These are phyloP conservation scores for Ceratobasidium sp. DNA, from an alignment of 1,284 basidiomycete genomes.

Conservation along the genomic window DNA sequence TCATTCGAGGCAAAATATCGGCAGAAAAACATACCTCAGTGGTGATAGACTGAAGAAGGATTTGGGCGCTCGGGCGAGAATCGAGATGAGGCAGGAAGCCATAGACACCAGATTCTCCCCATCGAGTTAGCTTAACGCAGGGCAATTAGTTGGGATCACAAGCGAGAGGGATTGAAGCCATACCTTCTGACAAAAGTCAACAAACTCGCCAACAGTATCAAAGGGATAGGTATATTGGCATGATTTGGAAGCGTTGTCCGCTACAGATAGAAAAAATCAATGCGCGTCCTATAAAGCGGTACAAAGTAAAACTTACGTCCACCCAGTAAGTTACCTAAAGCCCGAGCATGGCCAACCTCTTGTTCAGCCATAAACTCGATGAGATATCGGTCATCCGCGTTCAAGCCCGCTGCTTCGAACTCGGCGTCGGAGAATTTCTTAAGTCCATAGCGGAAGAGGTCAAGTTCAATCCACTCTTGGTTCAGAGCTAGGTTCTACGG, in stretches of 20 bases:
- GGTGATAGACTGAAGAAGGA: constrained; percentile 72
- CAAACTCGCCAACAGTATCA: constrained; percentile 70
- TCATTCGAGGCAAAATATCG: neutral
- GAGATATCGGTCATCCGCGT: constrained; percentile 68
- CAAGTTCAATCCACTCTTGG: constrained; percentile 64
- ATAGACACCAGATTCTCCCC: constrained; percentile 74
- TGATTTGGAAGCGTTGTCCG: constrained; percentile 61
- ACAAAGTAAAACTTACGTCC: constrained; percentile 55
- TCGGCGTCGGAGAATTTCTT: constrained; percentile 68
- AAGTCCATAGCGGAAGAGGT: constrained; percentile 74
- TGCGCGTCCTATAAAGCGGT: neutral
- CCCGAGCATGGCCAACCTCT: constrained; percentile 68
- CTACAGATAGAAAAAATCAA: neutral
- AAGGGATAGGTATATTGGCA: constrained; percentile 76
- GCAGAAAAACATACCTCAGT: constrained; percentile 65
- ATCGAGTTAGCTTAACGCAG: constrained; percentile 61
- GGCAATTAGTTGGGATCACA: neutral
- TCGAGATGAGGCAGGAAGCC: constrained; percentile 75
- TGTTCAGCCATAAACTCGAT: constrained; percentile 73
- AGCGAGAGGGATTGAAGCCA: constrained; percentile 47
- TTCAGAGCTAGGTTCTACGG: constrained; percentile 65
- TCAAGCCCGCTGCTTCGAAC: constrained; percentile 70
- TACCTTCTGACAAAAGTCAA: constrained; percentile 74
- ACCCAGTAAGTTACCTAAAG: constrained; percentile 66
- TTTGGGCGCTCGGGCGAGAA: constrained; percentile 68